These are phyloP conservation scores for Fraxinus pennsylvanica DNA, from an alignment of 257 asterid species.

Conservation along the genomic window DNA sequence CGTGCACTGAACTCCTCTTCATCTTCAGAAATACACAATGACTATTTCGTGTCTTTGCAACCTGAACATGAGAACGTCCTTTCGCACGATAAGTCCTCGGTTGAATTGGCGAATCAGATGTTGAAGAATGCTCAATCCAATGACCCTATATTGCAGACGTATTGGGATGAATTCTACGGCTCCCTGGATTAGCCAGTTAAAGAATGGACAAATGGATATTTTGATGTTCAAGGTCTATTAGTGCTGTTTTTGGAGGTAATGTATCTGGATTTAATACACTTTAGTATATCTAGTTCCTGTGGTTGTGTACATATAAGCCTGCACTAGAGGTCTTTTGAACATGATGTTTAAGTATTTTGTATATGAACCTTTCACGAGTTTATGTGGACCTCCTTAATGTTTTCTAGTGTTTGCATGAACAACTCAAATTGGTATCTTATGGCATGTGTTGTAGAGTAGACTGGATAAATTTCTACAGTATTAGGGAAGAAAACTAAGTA, in stretches of 20 bases:
- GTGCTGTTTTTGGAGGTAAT: background rate
- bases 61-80: slow-evolving; percentile 23
- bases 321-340: background rate
- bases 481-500: no score
- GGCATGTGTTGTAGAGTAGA: background rate
- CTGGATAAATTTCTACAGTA: no score
- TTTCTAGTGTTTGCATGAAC: background rate
- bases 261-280: background rate
- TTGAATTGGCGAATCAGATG: slow-evolving; percentile 40
- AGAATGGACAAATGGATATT: background rate
- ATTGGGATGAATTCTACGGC: slow-evolving; percentile 36
- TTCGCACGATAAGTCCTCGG: slow-evolving; percentile 38
- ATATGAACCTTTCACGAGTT: background rate
- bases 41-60: slow-evolving; percentile 41
- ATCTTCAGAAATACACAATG: slow-evolving; percentile 37
- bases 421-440: background rate
- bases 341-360: background rate
- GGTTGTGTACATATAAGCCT: background rate
- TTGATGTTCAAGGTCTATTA: background rate
- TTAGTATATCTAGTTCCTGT: background rate
- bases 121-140: slow-evolving; percentile 43
- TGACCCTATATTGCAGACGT: slow-evolving; percentile 50
- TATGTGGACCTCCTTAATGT: background rate
- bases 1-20: slow-evolving; percentile 38
- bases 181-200: slow-evolving; percentile 14